Conservation (phyloP, 345 rosid genomes). For the Euphorbia peplus region DNA sequence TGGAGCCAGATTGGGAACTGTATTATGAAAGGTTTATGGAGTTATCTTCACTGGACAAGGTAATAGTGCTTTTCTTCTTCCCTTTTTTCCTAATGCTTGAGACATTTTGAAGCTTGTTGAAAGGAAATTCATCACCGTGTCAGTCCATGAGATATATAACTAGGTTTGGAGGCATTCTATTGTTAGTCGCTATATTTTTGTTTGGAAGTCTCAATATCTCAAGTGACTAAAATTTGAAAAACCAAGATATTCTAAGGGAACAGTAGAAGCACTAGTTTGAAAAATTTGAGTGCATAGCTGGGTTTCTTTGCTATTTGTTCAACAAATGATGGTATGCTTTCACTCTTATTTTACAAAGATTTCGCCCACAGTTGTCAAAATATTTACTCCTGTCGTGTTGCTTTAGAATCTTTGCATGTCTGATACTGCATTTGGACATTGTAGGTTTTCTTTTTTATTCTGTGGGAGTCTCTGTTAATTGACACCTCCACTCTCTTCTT, state of each 20-base stretch:
- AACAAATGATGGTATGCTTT: neutral
- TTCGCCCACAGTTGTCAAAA: neutral
- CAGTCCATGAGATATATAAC: neutral
- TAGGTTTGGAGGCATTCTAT: neutral
- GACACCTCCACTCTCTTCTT: neutral
- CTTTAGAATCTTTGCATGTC: neutral
- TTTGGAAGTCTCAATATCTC: neutral
- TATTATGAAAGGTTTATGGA: conserved; percentile 86
- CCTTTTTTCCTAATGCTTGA: neutral
- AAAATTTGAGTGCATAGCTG: neutral
- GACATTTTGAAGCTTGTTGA: neutral
- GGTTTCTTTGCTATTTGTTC: neutral
- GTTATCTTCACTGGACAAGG: conserved; percentile 86
- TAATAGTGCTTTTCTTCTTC: conserved; percentile 23
- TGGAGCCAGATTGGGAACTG: conserved; percentile 96
- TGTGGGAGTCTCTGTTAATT: neutral
- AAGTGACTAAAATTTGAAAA: neutral
- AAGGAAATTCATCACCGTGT: neutral
- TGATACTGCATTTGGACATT: neutral
- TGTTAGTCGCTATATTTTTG: neutral
- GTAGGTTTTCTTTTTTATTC: neutral
- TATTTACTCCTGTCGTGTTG: neutral
- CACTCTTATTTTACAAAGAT: neutral
- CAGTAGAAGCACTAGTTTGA: neutral
- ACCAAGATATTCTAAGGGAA: neutral